Conservation (phyloP, 148 eudicot genomes). For the Rhododendron vialii region DNA sequence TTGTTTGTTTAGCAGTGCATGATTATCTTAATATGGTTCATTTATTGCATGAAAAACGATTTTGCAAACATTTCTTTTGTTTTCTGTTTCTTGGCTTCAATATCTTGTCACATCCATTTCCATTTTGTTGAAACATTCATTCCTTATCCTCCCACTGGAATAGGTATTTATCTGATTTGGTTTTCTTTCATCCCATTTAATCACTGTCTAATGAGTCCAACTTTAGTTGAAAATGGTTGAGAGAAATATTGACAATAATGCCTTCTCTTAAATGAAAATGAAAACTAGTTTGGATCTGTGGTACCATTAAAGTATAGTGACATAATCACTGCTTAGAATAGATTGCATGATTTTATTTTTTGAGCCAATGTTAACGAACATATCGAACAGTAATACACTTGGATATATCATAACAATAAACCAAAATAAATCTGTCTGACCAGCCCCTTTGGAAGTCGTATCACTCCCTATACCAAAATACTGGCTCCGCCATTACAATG, state of each 20-base stretch:
- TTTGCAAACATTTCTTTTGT: neutral
- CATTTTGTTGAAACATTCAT: neutral
- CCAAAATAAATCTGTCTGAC: neutral
- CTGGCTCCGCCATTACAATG: neutral
- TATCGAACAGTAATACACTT: neutral
- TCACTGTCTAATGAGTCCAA: neutral
- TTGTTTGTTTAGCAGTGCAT: neutral
- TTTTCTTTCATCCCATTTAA: neutral
- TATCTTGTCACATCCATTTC: neutral
- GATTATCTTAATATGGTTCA: neutral
- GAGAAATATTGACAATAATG: neutral
- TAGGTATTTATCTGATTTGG: neutral
- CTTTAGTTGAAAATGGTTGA: neutral
- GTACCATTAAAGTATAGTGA: neutral
- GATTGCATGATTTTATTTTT: neutral
- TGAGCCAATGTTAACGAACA: neutral
- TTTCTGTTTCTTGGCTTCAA: neutral
- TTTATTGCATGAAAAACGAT: neutral
- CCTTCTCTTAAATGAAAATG: neutral
- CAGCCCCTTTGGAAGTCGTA: neutral
- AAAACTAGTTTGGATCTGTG: neutral
- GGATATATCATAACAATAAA: neutral
- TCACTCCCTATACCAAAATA: neutral
- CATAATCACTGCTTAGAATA: neutral
- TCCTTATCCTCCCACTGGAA: neutral